phyloP scores from a whole-genome alignment of 257 asterid genomes.

The Buddleja alternifolia region DNA sequence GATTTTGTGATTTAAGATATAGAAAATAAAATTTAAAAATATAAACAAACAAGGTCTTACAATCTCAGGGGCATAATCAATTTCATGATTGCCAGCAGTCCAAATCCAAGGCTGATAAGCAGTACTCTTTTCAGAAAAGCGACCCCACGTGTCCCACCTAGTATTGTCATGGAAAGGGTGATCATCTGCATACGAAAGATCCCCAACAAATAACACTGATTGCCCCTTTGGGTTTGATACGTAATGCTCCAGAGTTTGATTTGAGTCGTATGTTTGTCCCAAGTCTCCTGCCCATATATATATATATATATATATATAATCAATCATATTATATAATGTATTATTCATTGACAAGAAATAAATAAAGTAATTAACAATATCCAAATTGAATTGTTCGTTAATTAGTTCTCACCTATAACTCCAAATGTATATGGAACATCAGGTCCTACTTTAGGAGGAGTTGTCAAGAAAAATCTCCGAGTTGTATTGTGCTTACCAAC shows the following conservation, averaged over 20 bases:
- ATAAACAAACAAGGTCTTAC: no score
- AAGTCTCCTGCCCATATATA: slow-evolving; percentile 44
- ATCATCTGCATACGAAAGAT: slow-evolving; percentile 54
- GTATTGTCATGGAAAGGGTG: slow-evolving; percentile 45
- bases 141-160: slow-evolving; percentile 56
- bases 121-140: slow-evolving; percentile 47
- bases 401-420: slow-evolving; percentile 44
- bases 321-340: neutral
- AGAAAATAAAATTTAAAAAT: no score
- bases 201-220: slow-evolving; percentile 47
- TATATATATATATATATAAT: no score
- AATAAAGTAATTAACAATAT: no score
- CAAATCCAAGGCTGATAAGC: slow-evolving; percentile 62
- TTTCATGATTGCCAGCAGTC: slow-evolving; percentile 55
- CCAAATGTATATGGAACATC: slow-evolving; percentile 63
- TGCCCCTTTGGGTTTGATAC: slow-evolving; percentile 45
- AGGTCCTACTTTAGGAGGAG: slow-evolving; percentile 60
- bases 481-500: slow-evolving; percentile 38
- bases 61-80: slow-evolving; percentile 56
- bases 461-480: slow-evolving; percentile 46
- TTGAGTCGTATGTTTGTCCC: slow-evolving; percentile 58
- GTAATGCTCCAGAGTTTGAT: slow-evolving; percentile 48
- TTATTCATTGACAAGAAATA: neutral
- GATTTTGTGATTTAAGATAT: no score
- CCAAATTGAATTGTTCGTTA: neutral